These are phyloP conservation scores for Paraphoma chrysanthemicola DNA, from an alignment of 2,329 filamentous ascomycete species.

Conservation along the genomic window DNA sequence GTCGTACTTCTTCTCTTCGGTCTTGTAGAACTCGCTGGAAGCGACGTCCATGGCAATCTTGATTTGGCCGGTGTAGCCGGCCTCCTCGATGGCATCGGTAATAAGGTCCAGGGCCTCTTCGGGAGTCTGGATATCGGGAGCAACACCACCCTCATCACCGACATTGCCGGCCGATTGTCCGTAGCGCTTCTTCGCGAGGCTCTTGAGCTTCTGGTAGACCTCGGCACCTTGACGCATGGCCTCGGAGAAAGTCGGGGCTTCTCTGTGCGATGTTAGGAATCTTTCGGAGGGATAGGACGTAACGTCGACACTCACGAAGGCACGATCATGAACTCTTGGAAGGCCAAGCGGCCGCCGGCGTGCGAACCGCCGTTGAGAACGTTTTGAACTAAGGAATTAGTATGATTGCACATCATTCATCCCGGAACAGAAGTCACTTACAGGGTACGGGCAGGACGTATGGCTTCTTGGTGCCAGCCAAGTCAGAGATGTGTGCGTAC, in stretches of 20 bases:
- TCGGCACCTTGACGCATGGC: conserved; percentile 95
- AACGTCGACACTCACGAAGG: conserved; percentile 48
- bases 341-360: conserved; percentile 84
- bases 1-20: conserved; percentile 97
- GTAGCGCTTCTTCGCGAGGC: conserved; percentile 98
- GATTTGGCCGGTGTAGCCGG: conserved; percentile 94
- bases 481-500: conserved; percentile 64
- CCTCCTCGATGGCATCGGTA: conserved; percentile 89
- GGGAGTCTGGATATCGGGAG: conserved; percentile 95
- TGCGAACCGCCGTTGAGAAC: conserved; percentile 79
- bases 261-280: conserved; percentile 53
- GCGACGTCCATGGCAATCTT: conserved; percentile 99
- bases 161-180: conserved; percentile 99
- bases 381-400: conserved; percentile 49
- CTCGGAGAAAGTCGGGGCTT: conserved; percentile 90
- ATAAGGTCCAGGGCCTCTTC: conserved; percentile 98
- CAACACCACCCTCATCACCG: conserved; percentile 99
- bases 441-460: conserved; percentile 64
- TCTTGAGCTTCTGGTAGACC: conserved; percentile 98
- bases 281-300: conserved; percentile 9
- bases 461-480: conserved; percentile 60
- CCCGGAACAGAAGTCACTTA: conserved; percentile 40
- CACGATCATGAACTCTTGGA: conserved; percentile 66
- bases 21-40: conserved; percentile 99
- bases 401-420: neutral